Conservation (phyloP, 768 basidiomycete species). For the Rhizopogon vinicolor region DNA sequence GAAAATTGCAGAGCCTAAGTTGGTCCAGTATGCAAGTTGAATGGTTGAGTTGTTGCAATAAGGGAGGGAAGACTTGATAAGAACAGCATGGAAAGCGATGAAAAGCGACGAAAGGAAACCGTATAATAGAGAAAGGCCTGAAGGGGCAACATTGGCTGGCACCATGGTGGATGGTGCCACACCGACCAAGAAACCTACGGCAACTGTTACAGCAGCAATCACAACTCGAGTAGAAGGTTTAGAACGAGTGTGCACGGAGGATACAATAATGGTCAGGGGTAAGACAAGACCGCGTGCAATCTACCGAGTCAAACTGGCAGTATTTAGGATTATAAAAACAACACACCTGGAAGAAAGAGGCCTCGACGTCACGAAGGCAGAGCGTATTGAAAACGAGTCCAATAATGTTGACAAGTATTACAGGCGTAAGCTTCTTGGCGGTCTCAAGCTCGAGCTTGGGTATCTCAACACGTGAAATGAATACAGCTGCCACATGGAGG, state of each 20-base stretch:
- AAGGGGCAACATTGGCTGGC: constrained; percentile 40
- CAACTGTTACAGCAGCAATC: constrained; percentile 57
- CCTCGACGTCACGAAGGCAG: constrained; percentile 74
- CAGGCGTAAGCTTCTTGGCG: constrained; percentile 56
- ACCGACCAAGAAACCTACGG: constrained; percentile 73
- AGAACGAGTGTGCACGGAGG: constrained; percentile 52
- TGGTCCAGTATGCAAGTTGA: constrained; percentile 77
- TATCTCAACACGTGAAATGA: constrained; percentile 50
- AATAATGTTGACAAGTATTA: constrained; percentile 65
- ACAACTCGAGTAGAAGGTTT: constrained; percentile 53
- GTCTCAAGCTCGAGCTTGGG: constrained; percentile 48
- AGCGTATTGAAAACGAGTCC: constrained; percentile 78
- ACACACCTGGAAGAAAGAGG: constrained; percentile 73
- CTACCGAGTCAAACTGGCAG: constrained; percentile 29
- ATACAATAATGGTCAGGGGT: constrained; percentile 75
- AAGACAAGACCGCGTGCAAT: constrained; percentile 83
- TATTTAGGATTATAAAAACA: not conserved
- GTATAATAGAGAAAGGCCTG: constrained; percentile 57
- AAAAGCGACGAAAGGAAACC: constrained; percentile 70
- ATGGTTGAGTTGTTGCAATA: constrained; percentile 68
- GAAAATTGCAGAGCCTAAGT: constrained; percentile 60
- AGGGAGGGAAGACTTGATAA: constrained; percentile 68
- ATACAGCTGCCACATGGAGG: constrained; percentile 47
- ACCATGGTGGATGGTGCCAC: constrained; percentile 51
- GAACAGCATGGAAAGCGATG: constrained; percentile 71